Base-by-base conservation (phyloP, 495 filamentous ascomycete genomes). In the Hypomontagnella submonticulosa region DNA sequence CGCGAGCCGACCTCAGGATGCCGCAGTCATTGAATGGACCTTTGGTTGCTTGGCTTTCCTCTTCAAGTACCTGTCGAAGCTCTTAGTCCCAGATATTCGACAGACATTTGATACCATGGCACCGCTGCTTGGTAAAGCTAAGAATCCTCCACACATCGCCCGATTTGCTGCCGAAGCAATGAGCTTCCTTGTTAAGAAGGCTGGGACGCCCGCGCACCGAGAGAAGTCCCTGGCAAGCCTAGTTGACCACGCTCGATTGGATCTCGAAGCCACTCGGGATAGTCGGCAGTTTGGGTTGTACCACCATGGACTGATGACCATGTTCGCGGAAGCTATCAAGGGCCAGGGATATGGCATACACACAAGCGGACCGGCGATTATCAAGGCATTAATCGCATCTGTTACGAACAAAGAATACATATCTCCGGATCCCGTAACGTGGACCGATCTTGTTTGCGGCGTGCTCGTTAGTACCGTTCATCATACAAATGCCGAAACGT, bases 1-100 rank as follows among this genome's bases (percentile, higher is more conserved):
- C 52, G 83, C 81, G 5, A 77, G 74, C 51, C 74, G 75, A 48
- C 73, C 78, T 1, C 80, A 81, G 65, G 80, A 83, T 55, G 83
- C 91, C 30, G 92, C 94, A 64, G 91, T 92, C 12, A 89, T 96
- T 34, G 93, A 99, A 79, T 98, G 95, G 96, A 93, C 92, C 56
- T 98, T 99, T 73, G 92, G 87, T 43, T 93, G 92, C 69, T 83
- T 99, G 11, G 92, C 95, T 62, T 97, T 96, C 85, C 85, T 97
- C 13, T 96, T 98, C 84, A 99, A 98, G 72, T 98, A 96, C 68
- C 85, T 99, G 15, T 94, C 92, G 3, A 85, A 90, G 42, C 82
- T 97, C 6, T 72, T 99, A 18, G 90, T 92, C 0, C 89, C 92
- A 4, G 91, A 99, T 71, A 78, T 98, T 51, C 82, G 92, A 64